A percentile compares a stretch with the other conserved stretches of the same genome.
Evolutionary conservation across 2,329 filamentous ascomycete genomes (phyloP).

Genomic region (Aureobasidium sp.): DNA sequence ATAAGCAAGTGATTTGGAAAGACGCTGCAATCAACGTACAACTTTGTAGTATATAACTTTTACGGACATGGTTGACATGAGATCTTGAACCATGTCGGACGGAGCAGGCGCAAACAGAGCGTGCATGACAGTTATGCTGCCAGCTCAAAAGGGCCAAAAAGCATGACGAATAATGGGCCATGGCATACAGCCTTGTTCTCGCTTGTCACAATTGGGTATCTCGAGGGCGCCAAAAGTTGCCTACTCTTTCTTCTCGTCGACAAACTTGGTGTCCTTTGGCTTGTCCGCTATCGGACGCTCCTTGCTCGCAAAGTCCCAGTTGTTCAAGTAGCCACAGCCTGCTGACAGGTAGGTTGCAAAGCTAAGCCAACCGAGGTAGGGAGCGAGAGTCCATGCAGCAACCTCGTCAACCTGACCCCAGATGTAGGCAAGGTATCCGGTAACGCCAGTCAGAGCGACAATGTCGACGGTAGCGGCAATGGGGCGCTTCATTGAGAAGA

Average conservation of each 20-base stretch:
- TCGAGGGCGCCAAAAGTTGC: constrained; percentile 2
- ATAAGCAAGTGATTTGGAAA: constrained; percentile 7
- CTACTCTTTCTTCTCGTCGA: constrained; percentile 12
- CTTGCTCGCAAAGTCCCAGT: constrained; percentile 30
- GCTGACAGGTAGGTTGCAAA: constrained; percentile 80
- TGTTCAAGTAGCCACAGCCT: constrained; percentile 32
- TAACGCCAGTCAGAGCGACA: constrained; percentile 60
- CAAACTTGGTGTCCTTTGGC: constrained; percentile 5
- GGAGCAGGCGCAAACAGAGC: background rate
- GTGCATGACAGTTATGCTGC: constrained; percentile 10
- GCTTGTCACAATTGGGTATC: background rate
- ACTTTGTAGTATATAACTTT: constrained; percentile 1
- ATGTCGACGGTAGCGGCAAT: constrained; percentile 69
- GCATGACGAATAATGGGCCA: background rate
- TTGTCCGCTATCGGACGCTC: constrained; percentile 10
- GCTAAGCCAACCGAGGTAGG: constrained; percentile 77
- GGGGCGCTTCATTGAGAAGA: constrained; percentile 69
- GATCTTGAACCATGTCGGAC: background rate
- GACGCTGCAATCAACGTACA: background rate
- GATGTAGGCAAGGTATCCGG: constrained; percentile 64
- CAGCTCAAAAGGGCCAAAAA: constrained; percentile 2
- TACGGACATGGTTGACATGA: background rate
- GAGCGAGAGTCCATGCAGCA: constrained; percentile 65
- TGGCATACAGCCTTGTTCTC: background rate
- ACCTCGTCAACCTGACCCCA: constrained; percentile 68